Percentiles rank a stretch among this genome's conserved stretches.
Conservation (phyloP, 2,329 filamentous ascomycete genomes). For the Capronia coronata region DNA sequence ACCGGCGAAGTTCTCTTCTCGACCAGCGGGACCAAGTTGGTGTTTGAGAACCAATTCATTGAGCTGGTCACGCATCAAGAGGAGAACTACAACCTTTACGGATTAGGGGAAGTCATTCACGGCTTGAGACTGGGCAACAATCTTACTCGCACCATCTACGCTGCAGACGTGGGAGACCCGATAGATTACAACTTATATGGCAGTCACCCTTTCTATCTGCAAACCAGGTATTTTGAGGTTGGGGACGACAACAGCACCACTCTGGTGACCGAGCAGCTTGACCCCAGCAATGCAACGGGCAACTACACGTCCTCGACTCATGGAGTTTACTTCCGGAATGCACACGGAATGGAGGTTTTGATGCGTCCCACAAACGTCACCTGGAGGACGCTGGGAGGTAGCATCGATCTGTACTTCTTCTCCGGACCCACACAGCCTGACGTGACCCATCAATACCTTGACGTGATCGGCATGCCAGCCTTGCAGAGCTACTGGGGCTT, state of each 20-base stretch:
- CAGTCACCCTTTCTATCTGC: slow-evolving; percentile 69
- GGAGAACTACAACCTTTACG: slow-evolving; percentile 68
- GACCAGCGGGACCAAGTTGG: slow-evolving; percentile 56
- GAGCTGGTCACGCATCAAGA: slow-evolving; percentile 63
- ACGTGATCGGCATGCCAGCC: slow-evolving; percentile 62
- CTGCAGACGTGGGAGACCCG: slow-evolving; percentile 61
- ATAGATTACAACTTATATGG: slow-evolving; percentile 65
- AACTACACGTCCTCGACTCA: slow-evolving; percentile 57
- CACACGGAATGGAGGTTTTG: slow-evolving; percentile 68
- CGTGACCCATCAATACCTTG: slow-evolving; percentile 66
- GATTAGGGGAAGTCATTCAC: slow-evolving; percentile 67
- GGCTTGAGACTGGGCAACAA: slow-evolving; percentile 66
- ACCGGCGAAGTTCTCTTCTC: slow-evolving; percentile 63
- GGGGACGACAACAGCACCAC: slow-evolving; percentile 44
- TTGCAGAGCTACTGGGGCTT: slow-evolving; percentile 79
- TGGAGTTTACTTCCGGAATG: slow-evolving; percentile 69
- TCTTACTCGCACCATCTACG: slow-evolving; percentile 61
- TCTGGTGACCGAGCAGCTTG: slow-evolving; percentile 50
- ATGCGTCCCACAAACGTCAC: slow-evolving; percentile 59
- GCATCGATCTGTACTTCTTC: slow-evolving; percentile 73
- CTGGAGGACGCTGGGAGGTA: slow-evolving; percentile 69
- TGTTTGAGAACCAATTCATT: slow-evolving; percentile 73
- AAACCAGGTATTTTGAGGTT: slow-evolving; percentile 66
- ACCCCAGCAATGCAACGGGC: slow-evolving; percentile 40
- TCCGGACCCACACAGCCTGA: slow-evolving; percentile 62